Percentiles rank a stretch among this genome's conserved stretches.
These are phyloP conservation scores for Suillus tomentosus DNA, from an alignment of 768 basidiomycete genomes.

Conservation along the genomic window DNA sequence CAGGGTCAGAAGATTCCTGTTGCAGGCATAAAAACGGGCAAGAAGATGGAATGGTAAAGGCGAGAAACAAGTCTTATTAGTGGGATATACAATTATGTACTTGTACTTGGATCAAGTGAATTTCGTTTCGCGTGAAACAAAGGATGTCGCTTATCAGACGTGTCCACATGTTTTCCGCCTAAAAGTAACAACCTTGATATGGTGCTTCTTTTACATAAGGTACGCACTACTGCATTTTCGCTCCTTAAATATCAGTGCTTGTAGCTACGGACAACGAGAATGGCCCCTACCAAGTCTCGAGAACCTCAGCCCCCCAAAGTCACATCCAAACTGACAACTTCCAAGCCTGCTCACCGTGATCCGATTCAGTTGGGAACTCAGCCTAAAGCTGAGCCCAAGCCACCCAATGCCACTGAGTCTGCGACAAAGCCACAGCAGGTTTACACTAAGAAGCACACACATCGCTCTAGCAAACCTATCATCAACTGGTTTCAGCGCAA, in stretches of 20 bases:
- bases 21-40: slow-evolving; percentile 36
- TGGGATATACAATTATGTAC: neutral
- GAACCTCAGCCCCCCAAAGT: slow-evolving; percentile 18
- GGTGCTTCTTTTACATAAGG: slow-evolving; percentile 8
- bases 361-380: slow-evolving; percentile 10
- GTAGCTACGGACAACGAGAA: slow-evolving; percentile 14
- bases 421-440: slow-evolving; percentile 35
- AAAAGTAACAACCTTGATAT: neutral
- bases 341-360: slow-evolving; percentile 3
- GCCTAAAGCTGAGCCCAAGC: slow-evolving; percentile 22
- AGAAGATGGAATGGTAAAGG: slow-evolving; percentile 74
- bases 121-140: slow-evolving; percentile 4
- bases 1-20: slow-evolving; percentile 75
- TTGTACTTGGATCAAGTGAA: slow-evolving; percentile 6
- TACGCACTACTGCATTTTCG: neutral
- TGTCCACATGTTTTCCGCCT: neutral
- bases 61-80: neutral
- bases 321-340: slow-evolving; percentile 17
- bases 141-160: neutral
- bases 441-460: slow-evolving; percentile 59
- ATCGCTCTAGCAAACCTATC: slow-evolving; percentile 80
- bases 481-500: slow-evolving; percentile 92
- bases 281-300: slow-evolving; percentile 18
- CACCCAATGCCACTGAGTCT: slow-evolving; percentile 18
- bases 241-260: slow-evolving; percentile 10